Conservation (phyloP, 306 rosid genomes). For the Hippophae rhamnoides region DNA sequence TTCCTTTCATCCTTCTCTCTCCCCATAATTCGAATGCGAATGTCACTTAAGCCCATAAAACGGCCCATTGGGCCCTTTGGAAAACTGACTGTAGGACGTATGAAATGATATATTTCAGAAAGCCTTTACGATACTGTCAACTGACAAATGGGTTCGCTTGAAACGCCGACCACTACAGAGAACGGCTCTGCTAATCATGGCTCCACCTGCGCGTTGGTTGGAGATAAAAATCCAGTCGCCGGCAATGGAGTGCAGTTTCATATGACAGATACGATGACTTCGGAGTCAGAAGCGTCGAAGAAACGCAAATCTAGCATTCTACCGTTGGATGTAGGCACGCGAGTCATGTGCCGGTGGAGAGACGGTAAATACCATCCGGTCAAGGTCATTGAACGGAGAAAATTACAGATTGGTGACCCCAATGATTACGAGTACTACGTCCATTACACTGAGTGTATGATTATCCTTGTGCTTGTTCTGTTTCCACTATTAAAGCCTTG, state of each 20-base stretch:
- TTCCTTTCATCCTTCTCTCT: too few species aligned
- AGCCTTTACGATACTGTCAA: not conserved
- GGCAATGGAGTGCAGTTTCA: not conserved
- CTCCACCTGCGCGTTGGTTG: conserved; percentile 15
- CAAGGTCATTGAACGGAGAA: conserved; percentile 89
- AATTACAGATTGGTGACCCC: conserved; percentile 23
- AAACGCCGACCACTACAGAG: conserved; percentile 38
- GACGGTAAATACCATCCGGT: conserved; percentile 82
- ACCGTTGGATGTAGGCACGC: conserved; percentile 88
- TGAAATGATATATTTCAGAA: too few species aligned
- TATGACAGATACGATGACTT: not conserved
- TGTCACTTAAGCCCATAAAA: too few species aligned
- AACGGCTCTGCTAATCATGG: conserved; percentile 36
- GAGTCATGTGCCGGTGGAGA: conserved; percentile 99
- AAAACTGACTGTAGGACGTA: too few species aligned
- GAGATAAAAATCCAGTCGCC: conserved; percentile 25
- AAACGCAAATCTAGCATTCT: conserved; percentile 52
- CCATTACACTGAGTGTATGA: conserved; percentile 93
- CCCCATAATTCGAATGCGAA: too few species aligned
- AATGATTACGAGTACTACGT: conserved; percentile 94
- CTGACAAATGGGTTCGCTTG: conserved; percentile 65
- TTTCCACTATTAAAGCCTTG: conserved; percentile 10
- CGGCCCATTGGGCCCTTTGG: too few species aligned
- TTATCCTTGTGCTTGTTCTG: conserved; percentile 6
- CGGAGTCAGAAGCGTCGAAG: conserved; percentile 40